Conservation (phyloP, 495 filamentous ascomycete species). For the Penicillium herquei region DNA sequence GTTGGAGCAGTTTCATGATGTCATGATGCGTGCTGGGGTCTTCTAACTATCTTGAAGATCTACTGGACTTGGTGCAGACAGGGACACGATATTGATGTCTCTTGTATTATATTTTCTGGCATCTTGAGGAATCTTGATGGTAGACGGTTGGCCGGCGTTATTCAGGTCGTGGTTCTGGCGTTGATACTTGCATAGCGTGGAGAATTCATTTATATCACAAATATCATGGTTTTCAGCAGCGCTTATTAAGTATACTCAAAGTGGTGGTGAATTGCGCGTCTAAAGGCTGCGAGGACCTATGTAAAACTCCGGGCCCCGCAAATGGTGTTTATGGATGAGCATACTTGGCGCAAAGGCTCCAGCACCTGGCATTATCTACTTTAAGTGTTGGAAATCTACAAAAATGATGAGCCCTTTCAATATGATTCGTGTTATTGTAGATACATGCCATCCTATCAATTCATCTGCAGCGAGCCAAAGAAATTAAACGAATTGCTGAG, state of each 20-base stretch:
- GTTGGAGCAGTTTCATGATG: conserved; percentile 76
- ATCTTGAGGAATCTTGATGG: background rate
- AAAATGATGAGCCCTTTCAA: conserved; percentile 8
- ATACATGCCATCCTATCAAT: conserved; percentile 22
- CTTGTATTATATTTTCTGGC: background rate
- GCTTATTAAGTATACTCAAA: too few relatives aligned
- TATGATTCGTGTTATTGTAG: conserved; percentile 18
- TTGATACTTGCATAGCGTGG: conserved; percentile 19
- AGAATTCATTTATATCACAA: background rate
- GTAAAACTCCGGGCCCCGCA: too few relatives aligned
- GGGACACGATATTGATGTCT: background rate
- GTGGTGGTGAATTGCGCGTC: too few relatives aligned
- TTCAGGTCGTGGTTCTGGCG: background rate
- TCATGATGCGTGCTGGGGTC: conserved; percentile 82
- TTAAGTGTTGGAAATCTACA: too few relatives aligned
- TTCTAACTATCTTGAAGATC: conserved; percentile 43
- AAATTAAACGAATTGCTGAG: conserved; percentile 18
- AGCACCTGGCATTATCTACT: too few relatives aligned
- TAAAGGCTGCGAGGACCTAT: too few relatives aligned
- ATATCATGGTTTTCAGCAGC: too few relatives aligned
- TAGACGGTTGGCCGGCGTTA: conserved; percentile 11
- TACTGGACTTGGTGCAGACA: too few relatives aligned
- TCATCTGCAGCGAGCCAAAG: conserved; percentile 7
- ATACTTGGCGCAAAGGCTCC: too few relatives aligned
- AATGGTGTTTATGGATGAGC: too few relatives aligned